A percentile compares a stretch with the other conserved stretches of the same genome.
These are phyloP conservation scores for Suaeda aralocaspica DNA, from an alignment of 148 eudicot genomes.

Conservation along the genomic window DNA sequence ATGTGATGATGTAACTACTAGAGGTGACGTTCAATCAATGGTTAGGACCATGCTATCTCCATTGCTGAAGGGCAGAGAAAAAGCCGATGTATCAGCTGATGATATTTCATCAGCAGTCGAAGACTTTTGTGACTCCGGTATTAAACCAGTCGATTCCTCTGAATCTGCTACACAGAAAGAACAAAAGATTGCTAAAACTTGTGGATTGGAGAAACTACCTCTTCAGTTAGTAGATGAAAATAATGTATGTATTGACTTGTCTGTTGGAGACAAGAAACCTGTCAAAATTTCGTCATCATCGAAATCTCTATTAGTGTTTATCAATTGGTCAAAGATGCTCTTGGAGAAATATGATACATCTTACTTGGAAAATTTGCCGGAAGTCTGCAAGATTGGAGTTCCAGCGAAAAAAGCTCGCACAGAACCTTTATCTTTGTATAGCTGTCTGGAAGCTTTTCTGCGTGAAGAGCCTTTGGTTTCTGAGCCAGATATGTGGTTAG, in stretches of 20 bases:
- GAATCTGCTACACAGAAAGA: slow-evolving; percentile 26
- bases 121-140: slow-evolving; percentile 33
- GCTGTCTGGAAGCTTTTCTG: slow-evolving; percentile 90
- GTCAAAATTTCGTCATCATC: slow-evolving; percentile 66
- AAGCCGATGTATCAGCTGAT: slow-evolving; percentile 26
- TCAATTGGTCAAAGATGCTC: slow-evolving; percentile 90
- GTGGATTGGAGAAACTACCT: slow-evolving; percentile 48
- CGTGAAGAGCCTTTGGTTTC: slow-evolving; percentile 98
- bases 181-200: slow-evolving; percentile 32
- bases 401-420: slow-evolving; percentile 77
- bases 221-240: slow-evolving; percentile 88
- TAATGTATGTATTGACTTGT: slow-evolving; percentile 68
- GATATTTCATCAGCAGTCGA: slow-evolving; percentile 30
- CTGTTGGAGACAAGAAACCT: slow-evolving; percentile 74
- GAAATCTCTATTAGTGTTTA: slow-evolving; percentile 60
- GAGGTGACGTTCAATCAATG: slow-evolving; percentile 75
- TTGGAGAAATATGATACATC: slow-evolving; percentile 62
- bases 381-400: slow-evolving; percentile 66
- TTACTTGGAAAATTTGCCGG: slow-evolving; percentile 79
- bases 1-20: slow-evolving; percentile 56
- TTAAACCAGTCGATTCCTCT: slow-evolving; percentile 30
- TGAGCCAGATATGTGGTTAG: slow-evolving; percentile 97
- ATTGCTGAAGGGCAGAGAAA: slow-evolving; percentile 42
- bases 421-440: slow-evolving; percentile 88
- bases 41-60: slow-evolving; percentile 79